phyloP scores from a whole-genome alignment of 306 rosid genomes.

The Pachyrhizus erosus region DNA sequence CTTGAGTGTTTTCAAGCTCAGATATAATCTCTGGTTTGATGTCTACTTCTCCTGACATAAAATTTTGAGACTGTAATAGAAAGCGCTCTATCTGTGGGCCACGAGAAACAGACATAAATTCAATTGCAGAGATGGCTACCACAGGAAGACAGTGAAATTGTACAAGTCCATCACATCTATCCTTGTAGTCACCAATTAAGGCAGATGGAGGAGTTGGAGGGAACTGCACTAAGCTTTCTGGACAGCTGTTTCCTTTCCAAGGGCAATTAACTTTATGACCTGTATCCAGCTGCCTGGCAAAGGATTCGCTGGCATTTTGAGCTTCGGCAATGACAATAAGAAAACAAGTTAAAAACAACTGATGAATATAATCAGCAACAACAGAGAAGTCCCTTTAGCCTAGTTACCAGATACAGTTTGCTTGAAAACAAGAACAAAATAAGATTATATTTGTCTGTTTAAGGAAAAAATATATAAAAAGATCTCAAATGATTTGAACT shows the following conservation, averaged over 20 bases:
- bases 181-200: slow-evolving; percentile 91
- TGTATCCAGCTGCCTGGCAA: slow-evolving; percentile 85
- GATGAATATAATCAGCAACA: slow-evolving; percentile 28
- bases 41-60: slow-evolving; percentile 68
- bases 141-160: slow-evolving; percentile 86
- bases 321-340: slow-evolving; percentile 58
- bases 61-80: slow-evolving; percentile 61
- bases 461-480: slow-evolving; percentile 7
- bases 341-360: slow-evolving; percentile 41
- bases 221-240: slow-evolving; percentile 97
- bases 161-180: slow-evolving; percentile 94
- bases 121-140: slow-evolving; percentile 83
- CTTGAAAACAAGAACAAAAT: slow-evolving; percentile 16
- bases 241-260: slow-evolving; percentile 98
- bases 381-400: slow-evolving; percentile 39
- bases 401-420: slow-evolving; percentile 20
- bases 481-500: neutral
- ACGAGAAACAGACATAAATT: slow-evolving; percentile 73
- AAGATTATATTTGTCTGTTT: slow-evolving; percentile 21
- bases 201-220: slow-evolving; percentile 96
- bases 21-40: slow-evolving; percentile 69
- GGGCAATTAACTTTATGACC: slow-evolving; percentile 85
- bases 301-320: slow-evolving; percentile 80
- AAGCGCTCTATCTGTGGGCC: slow-evolving; percentile 83
- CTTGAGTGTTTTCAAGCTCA: slow-evolving; percentile 79